These are phyloP conservation scores for Lithohypha guttulata DNA, from an alignment of 2,329 filamentous ascomycete genomes.

Conservation along the genomic window DNA sequence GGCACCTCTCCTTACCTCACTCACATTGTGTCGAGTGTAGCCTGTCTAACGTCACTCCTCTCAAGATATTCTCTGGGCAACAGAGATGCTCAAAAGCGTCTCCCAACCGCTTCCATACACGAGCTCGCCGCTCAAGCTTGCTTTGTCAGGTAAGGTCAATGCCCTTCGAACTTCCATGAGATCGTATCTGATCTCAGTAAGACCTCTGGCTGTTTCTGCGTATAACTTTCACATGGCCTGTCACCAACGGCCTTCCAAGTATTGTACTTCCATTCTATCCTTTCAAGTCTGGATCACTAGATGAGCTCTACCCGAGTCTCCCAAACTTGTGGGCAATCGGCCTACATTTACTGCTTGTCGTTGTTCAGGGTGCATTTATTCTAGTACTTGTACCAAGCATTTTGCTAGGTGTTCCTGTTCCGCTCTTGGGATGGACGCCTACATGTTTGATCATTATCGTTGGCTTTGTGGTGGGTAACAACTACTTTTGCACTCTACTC, in stretches of 20 bases:
- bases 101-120: slow-evolving; percentile 1
- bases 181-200: slow-evolving; percentile 24
- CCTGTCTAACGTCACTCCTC: too few relatives aligned
- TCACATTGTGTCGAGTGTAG: too few relatives aligned
- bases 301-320: slow-evolving; percentile 43
- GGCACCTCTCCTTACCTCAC: too few relatives aligned
- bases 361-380: slow-evolving; percentile 53
- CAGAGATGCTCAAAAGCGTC: background rate
- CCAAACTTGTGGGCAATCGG: slow-evolving; percentile 48
- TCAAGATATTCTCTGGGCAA: too few relatives aligned
- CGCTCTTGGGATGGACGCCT: slow-evolving; percentile 36
- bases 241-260: slow-evolving; percentile 39
- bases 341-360: slow-evolving; percentile 48
- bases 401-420: slow-evolving; percentile 7
- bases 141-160: background rate
- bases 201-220: slow-evolving; percentile 31
- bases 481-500: slow-evolving; percentile 24
- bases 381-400: slow-evolving; percentile 39
- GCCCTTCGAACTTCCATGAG: background rate
- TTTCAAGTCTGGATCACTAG: slow-evolving; percentile 42
- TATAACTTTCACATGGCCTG: slow-evolving; percentile 20
- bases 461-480: slow-evolving; percentile 24
- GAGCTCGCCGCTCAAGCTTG: background rate
- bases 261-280: slow-evolving; percentile 50
- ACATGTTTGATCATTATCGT: slow-evolving; percentile 26